Evolutionary conservation across 306 rosid genomes (phyloP).

Genomic region (Sicyos edulis): DNA sequence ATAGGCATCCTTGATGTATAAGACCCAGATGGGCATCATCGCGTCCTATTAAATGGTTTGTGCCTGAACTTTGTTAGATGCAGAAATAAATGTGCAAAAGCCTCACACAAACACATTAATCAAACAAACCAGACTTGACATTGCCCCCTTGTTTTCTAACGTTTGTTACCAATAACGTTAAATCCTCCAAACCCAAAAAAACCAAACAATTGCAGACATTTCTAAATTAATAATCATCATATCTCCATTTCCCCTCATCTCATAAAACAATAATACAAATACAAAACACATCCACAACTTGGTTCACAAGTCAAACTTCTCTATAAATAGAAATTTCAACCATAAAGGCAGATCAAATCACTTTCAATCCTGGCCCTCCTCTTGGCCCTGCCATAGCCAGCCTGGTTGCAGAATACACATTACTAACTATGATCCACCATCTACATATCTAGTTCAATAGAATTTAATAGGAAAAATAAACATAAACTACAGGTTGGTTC

Average conservation of each 20-base stretch:
- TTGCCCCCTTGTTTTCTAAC: slow-evolving; percentile 9
- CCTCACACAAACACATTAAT: background rate
- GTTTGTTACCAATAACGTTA: slow-evolving; percentile 15
- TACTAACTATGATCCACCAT: background rate
- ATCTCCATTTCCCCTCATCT: too few relatives aligned
- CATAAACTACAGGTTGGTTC: slow-evolving; percentile 3
- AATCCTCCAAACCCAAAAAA: slow-evolving; percentile 8
- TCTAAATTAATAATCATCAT: background rate
- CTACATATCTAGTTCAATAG: background rate
- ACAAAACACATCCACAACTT: background rate
- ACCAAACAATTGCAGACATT: slow-evolving; percentile 8
- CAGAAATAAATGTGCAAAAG: background rate
- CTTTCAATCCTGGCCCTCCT: slow-evolving; percentile 1
- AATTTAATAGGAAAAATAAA: slow-evolving; percentile 10
- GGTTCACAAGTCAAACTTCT: background rate
- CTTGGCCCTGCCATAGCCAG: background rate
- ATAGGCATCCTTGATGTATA: too few relatives aligned
- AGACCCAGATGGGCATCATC: too few relatives aligned
- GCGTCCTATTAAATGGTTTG: too few relatives aligned
- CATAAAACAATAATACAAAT: too few relatives aligned
- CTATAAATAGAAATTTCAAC: slow-evolving; percentile 7
- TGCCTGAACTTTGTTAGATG: background rate
- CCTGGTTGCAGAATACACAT: slow-evolving; percentile 6
- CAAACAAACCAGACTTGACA: slow-evolving; percentile 8
- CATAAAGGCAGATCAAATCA: slow-evolving; percentile 10